phyloP scores from a whole-genome alignment of 2,329 filamentous ascomycete genomes.

The Aspergillus aculeatinus region DNA sequence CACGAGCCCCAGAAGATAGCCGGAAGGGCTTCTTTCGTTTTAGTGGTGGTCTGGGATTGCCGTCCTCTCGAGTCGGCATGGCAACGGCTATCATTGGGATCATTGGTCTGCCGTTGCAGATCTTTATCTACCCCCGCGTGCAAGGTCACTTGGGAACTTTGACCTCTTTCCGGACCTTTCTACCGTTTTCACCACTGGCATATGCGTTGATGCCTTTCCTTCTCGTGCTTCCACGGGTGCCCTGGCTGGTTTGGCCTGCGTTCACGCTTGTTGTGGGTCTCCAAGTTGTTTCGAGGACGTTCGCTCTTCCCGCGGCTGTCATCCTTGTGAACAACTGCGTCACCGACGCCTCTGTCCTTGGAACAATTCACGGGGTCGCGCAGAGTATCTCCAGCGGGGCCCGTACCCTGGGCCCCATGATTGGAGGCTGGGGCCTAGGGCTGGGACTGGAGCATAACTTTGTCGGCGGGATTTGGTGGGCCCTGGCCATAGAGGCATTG shows the following conservation, averaged over 20 bases:
- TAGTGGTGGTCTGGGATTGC: slow-evolving; percentile 72
- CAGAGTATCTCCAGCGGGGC: slow-evolving; percentile 56
- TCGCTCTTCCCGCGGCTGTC: slow-evolving; percentile 59
- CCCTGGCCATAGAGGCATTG: slow-evolving; percentile 53
- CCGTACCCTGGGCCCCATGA: slow-evolving; percentile 56
- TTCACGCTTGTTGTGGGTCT: slow-evolving; percentile 64
- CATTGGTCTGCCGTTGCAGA: slow-evolving; percentile 72
- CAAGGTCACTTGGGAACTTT: slow-evolving; percentile 68
- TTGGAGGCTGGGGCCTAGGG: slow-evolving; percentile 56
- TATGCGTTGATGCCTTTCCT: slow-evolving; percentile 72
- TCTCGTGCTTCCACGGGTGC: slow-evolving; percentile 61
- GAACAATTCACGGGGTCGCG: slow-evolving; percentile 59
- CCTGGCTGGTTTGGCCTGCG: slow-evolving; percentile 61
- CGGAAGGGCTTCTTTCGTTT: slow-evolving; percentile 55
- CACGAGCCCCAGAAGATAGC: slow-evolving; percentile 53
- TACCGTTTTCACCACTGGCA: slow-evolving; percentile 68
- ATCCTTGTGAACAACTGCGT: slow-evolving; percentile 63
- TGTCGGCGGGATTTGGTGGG: slow-evolving; percentile 60
- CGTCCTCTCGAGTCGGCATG: slow-evolving; percentile 68
- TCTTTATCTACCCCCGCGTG: slow-evolving; percentile 68
- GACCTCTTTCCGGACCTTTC: slow-evolving; percentile 64
- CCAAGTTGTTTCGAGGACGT: slow-evolving; percentile 72
- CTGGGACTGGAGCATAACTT: slow-evolving; percentile 54
- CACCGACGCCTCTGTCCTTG: slow-evolving; percentile 56
- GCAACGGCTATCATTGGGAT: slow-evolving; percentile 74